Conservation (phyloP, 1,284 basidiomycete species). For the Puccinia polysora region DNA sequence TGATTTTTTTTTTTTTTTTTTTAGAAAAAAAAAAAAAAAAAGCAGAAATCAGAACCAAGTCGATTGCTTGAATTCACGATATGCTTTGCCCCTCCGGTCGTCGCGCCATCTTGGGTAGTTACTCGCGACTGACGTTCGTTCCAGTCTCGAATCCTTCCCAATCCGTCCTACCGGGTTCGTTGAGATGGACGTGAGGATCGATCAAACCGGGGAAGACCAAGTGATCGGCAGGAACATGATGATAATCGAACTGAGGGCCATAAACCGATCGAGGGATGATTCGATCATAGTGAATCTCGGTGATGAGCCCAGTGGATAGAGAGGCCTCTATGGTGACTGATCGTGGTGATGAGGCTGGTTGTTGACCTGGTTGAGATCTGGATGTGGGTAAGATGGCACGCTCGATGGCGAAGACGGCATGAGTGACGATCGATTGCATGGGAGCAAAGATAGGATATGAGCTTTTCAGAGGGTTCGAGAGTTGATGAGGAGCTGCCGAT, state of each 20-base stretch:
- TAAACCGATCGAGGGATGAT: constrained; percentile 38
- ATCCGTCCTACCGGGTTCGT: constrained; percentile 81
- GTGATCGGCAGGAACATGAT: background rate
- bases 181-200: constrained; percentile 75
- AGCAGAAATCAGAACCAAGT: too few species aligned
- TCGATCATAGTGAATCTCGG: constrained; percentile 55
- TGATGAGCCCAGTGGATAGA: constrained; percentile 64
- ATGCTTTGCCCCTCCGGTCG: too few species aligned
- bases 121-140: constrained; percentile 55
- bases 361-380: background rate
- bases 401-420: constrained; percentile 22
- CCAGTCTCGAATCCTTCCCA: constrained; percentile 94
- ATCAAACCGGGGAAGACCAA: constrained; percentile 43
- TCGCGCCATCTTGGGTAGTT: too few species aligned
- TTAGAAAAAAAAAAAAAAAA: background rate
- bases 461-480: too few species aligned
- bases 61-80: too few species aligned
- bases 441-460: too few species aligned
- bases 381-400: constrained; percentile 17
- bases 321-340: constrained; percentile 70
- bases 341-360: constrained; percentile 65
- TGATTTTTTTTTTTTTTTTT: constrained; percentile 46
- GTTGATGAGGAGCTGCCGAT: too few species aligned
- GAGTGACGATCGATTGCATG: background rate
- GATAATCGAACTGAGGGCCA: constrained; percentile 14